phyloP scores from a whole-genome alignment of 208 protist genomes.

The Acanthamoeba royreba region DNA sequence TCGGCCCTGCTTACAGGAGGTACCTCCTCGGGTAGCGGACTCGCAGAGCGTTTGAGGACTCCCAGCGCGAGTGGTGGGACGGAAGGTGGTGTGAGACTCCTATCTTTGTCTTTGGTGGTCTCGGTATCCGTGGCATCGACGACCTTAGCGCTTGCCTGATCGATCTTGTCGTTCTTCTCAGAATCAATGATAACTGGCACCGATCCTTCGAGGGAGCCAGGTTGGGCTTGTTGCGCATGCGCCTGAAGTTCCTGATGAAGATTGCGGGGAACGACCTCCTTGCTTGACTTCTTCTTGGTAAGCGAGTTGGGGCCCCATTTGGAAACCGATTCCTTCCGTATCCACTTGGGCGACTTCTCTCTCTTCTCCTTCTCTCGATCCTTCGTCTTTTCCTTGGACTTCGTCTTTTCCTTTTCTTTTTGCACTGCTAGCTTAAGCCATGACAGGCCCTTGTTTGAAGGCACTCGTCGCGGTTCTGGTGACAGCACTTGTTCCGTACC shows the following conservation, averaged over 20 bases:
- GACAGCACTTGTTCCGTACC: background rate
- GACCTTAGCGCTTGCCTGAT: too few species aligned
- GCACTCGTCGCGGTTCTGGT: background rate
- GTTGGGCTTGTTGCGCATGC: background rate
- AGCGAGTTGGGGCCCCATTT: background rate
- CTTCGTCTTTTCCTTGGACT: background rate
- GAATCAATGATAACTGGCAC: too few species aligned
- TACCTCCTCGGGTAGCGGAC: background rate
- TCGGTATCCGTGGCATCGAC: too few species aligned
- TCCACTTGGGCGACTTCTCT: background rate
- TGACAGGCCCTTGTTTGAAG: background rate
- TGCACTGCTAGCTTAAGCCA: background rate
- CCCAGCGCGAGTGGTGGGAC: background rate
- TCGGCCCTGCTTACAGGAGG: background rate
- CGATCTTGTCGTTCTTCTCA: background rate
- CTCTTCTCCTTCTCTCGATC: background rate
- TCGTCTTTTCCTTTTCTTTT: slow-evolving; percentile 3
- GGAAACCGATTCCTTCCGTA: background rate
- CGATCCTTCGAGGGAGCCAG: too few species aligned
- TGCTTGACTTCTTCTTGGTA: background rate
- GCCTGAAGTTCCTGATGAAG: background rate
- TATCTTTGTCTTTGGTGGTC: too few species aligned
- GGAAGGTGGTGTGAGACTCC: background rate
- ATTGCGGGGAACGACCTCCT: background rate
- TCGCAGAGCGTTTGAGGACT: background rate